Evolutionary conservation across 179 eudicot genomes (phyloP), one percentile per base, ranked within the genome.

Genomic region (Spinacia oleracea): DNA sequence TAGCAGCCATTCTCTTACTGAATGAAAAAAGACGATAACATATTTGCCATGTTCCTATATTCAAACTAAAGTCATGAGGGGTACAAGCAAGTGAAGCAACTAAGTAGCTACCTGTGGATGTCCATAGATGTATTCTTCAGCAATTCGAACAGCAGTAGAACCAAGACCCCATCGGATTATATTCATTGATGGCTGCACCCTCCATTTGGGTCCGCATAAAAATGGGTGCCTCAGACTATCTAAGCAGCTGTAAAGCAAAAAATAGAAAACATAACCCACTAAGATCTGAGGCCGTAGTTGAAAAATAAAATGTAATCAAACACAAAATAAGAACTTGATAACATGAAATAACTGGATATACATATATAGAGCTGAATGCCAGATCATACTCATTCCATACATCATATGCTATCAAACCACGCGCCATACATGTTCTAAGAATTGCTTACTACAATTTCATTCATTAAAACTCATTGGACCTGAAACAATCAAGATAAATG

Each of bases 161-260:
- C 98, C 98, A 50, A 96, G 88, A 74, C 97, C 94, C 99, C 99
- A 94, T 85, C 96, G 90, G 66, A 96, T 94, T 73, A 92, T 83
- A 83, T 85, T 90, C 94, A 92, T 94, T 11, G 98, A 89, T 63
- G 94, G 91, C 67, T 94, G 92, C 15, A 94, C 87, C 48, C 94
- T 90, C 99, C 99, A 96, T 86, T 83, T 85, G 35, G 99, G 98
- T 72, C 99, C 99, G 81, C 99, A 96, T 75, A 96, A 77, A 88
- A 94, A 96, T 2, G 99, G 99, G 78, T 96, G 99, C 78, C 97
- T 90, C 82, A 96, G 79, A 77, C 97, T 97, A 88, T 92, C 96
- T 75, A 94, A 80, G 84, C 97, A 96, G 70, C 99, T 96, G 96
- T 71, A 74, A 58, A 78, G 67, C 62, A 78, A 45, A 25, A 35